Conservation (phyloP, 202 grass and related monocot species). For the Bolboschoenoplectus hybrid region DNA sequence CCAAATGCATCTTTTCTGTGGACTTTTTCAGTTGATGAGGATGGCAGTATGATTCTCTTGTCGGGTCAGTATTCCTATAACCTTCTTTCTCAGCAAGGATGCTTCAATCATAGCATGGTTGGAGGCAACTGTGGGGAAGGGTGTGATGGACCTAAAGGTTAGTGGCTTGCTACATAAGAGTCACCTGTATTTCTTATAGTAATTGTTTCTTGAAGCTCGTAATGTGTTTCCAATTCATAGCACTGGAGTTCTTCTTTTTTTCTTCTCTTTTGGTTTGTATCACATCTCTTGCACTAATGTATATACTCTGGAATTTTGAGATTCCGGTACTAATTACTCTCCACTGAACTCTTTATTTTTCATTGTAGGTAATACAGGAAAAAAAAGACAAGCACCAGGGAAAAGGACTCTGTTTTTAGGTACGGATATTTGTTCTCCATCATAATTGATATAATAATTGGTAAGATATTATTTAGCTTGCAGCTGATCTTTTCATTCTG, state of each 20-base stretch:
- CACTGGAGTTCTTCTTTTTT: not conserved
- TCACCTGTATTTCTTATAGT: not conserved
- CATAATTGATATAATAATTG: not conserved
- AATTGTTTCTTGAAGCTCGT: not conserved
- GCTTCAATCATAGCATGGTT: not conserved
- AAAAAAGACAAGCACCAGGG: not conserved
- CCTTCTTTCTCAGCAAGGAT: not conserved
- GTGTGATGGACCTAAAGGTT: not conserved
- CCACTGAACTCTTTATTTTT: not conserved
- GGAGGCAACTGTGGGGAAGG: not conserved
- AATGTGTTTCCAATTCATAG: not conserved
- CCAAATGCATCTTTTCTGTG: conserved; percentile 28
- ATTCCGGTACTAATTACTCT: not conserved
- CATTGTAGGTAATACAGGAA: conserved; percentile 11
- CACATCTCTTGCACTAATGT: not conserved
- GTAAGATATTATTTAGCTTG: no score
- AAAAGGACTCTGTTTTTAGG: not conserved
- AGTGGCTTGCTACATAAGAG: not conserved
- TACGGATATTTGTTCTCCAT: not conserved
- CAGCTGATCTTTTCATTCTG: no score
- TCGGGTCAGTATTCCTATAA: conserved; percentile 31
- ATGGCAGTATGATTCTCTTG: not conserved
- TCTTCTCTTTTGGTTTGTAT: not conserved
- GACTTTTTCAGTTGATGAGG: not conserved
- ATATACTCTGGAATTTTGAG: not conserved